Evolutionary conservation across 805 yeast genomes (phyloP).

Genomic region (Lipomyces yamadae): DNA sequence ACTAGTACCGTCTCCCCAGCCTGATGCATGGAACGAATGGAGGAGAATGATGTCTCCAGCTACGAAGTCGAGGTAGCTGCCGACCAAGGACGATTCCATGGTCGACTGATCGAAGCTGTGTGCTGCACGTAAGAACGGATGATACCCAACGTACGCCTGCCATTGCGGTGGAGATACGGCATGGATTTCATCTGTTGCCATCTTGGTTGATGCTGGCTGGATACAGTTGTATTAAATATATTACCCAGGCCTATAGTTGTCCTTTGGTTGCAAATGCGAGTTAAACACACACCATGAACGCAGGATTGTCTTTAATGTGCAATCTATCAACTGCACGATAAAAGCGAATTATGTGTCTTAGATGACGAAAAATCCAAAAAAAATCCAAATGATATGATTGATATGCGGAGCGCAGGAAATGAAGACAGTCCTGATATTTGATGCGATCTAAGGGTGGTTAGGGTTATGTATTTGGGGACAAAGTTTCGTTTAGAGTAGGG

Average conservation of each 20-base stretch:
- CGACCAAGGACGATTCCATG: background rate
- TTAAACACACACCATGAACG: background rate
- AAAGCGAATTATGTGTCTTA: background rate
- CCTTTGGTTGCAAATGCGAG: background rate
- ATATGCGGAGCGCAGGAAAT: background rate
- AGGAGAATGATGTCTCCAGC: conserved; percentile 47
- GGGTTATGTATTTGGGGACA: background rate
- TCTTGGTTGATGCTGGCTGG: background rate
- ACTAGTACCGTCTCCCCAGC: conserved; percentile 53
- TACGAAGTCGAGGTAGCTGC: conserved; percentile 35
- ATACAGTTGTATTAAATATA: background rate
- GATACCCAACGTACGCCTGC: conserved; percentile 14
- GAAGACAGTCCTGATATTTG: background rate
- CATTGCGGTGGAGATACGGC: background rate
- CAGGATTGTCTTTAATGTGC: background rate
- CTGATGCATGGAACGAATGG: conserved; percentile 49
- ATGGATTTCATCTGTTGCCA: background rate
- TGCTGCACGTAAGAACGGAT: conserved; percentile 26
- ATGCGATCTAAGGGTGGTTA: background rate
- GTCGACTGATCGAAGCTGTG: conserved; percentile 19
- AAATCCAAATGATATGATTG: background rate
- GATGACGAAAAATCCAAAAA: background rate
- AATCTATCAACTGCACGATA: background rate
- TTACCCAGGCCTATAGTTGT: background rate
- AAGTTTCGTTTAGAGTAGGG: too few species aligned